These are phyloP conservation scores for Aureobasidium melanogenum DNA, from an alignment of 2,329 filamentous ascomycete genomes.

Conservation along the genomic window DNA sequence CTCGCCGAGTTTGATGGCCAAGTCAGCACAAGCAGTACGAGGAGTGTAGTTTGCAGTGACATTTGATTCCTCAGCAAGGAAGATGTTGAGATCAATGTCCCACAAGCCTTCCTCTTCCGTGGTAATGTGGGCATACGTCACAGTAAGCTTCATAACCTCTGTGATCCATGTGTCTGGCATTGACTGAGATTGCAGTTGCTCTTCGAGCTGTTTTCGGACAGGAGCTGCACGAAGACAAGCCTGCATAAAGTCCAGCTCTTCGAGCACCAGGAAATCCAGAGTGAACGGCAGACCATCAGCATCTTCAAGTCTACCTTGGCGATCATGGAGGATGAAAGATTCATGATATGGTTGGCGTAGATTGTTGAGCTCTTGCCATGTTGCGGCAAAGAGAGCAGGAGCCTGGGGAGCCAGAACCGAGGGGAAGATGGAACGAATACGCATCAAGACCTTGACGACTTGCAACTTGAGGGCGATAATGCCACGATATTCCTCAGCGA, in stretches of 20 bases:
- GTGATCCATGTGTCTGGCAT: constrained; percentile 70
- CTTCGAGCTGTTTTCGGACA: constrained; percentile 80
- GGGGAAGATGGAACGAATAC: constrained; percentile 77
- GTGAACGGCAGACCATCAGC: constrained; percentile 89
- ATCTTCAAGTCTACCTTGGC: constrained; percentile 82
- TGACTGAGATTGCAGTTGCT: constrained; percentile 57
- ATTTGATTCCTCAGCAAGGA: constrained; percentile 87
- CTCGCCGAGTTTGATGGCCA: constrained; percentile 86
- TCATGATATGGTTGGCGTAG: constrained; percentile 66
- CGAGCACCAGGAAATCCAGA: constrained; percentile 83
- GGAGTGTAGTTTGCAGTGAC: constrained; percentile 95
- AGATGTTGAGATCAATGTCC: constrained; percentile 95
- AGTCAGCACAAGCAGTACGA: constrained; percentile 81
- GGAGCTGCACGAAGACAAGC: constrained; percentile 80
- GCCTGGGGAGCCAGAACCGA: constrained; percentile 75
- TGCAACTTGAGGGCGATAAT: constrained; percentile 83
- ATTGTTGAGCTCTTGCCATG: constrained; percentile 77
- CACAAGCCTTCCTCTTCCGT: constrained; percentile 89
- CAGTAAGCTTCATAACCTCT: constrained; percentile 77
- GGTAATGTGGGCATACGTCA: constrained; percentile 81
- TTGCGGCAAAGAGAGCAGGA: constrained; percentile 70
- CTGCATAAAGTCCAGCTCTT: constrained; percentile 92
- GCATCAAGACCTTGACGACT: constrained; percentile 81
- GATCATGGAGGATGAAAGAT: constrained; percentile 77
- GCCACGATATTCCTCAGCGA: constrained; percentile 66